Evolutionary conservation across 2,329 filamentous ascomycete species (phyloP).

Genomic region (Pseudogymnoascus sp.): DNA sequence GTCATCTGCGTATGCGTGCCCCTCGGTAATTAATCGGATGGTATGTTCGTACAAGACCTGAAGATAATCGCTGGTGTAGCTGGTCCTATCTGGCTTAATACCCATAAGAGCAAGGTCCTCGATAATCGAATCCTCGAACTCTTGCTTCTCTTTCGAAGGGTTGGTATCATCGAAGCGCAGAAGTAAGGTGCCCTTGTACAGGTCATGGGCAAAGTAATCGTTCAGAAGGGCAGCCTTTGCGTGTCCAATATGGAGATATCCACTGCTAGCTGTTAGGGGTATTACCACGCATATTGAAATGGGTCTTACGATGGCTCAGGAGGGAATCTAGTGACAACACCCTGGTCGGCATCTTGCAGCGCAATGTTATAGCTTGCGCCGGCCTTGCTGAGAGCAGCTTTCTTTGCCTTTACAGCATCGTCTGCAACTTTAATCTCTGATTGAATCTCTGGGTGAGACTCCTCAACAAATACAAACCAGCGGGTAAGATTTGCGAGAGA

Average conservation of each 20-base stretch:
- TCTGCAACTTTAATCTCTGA: constrained; percentile 61
- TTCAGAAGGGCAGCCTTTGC: constrained; percentile 89
- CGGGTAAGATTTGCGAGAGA: constrained; percentile 66
- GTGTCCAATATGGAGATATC: constrained; percentile 92
- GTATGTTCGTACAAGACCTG: constrained; percentile 81
- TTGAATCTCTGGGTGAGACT: constrained; percentile 68
- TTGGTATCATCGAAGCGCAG: constrained; percentile 97
- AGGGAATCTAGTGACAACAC: constrained; percentile 85
- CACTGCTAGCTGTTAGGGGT: constrained; percentile 28
- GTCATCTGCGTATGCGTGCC: constrained; percentile 89
- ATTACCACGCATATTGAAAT: constrained; percentile 8
- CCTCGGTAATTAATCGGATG: constrained; percentile 74
- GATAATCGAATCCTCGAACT: constrained; percentile 88
- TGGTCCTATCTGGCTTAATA: constrained; percentile 76
- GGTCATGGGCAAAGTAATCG: constrained; percentile 93
- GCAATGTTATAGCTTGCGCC: constrained; percentile 85
- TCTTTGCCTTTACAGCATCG: constrained; percentile 60
- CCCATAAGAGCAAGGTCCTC: constrained; percentile 88
- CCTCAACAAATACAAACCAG: constrained; percentile 83
- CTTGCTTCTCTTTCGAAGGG: constrained; percentile 92
- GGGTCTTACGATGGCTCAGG: constrained; percentile 73
- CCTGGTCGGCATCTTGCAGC: constrained; percentile 74
- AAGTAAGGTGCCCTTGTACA: constrained; percentile 83
- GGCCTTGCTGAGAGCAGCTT: constrained; percentile 60
- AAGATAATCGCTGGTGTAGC: constrained; percentile 94